Base-by-base conservation (phyloP, 106 monocot species). In the Ottelia alismoides region DNA sequence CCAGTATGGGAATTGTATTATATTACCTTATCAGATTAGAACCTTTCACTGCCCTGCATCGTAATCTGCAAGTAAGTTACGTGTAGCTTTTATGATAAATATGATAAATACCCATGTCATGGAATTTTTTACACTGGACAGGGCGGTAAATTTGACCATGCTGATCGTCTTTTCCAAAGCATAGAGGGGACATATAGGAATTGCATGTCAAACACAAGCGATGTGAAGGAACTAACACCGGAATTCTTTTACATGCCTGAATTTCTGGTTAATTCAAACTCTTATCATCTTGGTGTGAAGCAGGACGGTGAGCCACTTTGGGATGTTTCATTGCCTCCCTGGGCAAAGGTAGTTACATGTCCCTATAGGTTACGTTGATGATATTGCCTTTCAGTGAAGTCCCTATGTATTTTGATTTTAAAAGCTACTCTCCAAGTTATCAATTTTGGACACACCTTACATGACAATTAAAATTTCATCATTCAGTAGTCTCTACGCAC, bases 171-270 rank as follows among this genome's bases (percentile, higher is more conserved):
- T 63, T 98, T 98, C 12, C 98, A 98, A 63, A 86, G 98, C 59
- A 82, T 90, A 48, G 98, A 86, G 30, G 85, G 82, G 52, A 86
- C 98, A 54, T 98, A 75, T 44, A 61, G 71, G 21, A 98, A 98
- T 60, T 98, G 98, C 64, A 63, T 90, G 51, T 82, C 98, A 31
- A 98, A 98, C 64, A 98, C 98, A 27, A 98, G 98, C 57, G 98
- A 98, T 75, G 98, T 98, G 49, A 98, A 98, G 74, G 98, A 98
- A 64, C 85, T 98, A 24, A 98, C 83, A 76, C 98, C 98, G 46
- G 98, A 98, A 75, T 98, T 98, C 65, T 98, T 82, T 65, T 98
- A 98, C 72, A 82, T 98, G 85, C 90, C 98, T 35, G 98, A 98
- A 53, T 86, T 98, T 80, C 85, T 98, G 65, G 46, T 70, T 16